These are phyloP conservation scores for Ogataea parapolymorpha DNA, from an alignment of 805 yeast species.

Conservation along the genomic window DNA sequence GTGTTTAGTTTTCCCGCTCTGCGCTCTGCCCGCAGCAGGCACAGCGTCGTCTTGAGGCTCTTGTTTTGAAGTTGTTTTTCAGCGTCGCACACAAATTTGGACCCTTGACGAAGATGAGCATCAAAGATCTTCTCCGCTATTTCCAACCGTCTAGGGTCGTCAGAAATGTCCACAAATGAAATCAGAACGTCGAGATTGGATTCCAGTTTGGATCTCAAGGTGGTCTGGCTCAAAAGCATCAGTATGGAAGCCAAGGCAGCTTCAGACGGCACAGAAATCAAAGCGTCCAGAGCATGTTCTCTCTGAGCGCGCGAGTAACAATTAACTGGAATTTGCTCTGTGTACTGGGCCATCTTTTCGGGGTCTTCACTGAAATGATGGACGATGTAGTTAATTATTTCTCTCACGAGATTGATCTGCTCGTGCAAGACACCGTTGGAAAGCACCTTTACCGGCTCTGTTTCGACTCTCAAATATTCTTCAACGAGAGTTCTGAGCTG, in stretches of 20 bases:
- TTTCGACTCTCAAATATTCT: constrained; percentile 25
- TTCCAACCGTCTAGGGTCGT: constrained; percentile 13
- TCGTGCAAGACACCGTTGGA: constrained; percentile 45
- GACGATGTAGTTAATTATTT: constrained; percentile 16
- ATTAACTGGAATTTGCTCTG: constrained; percentile 44
- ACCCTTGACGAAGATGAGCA: constrained; percentile 39
- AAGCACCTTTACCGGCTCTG: constrained; percentile 29
- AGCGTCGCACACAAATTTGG: constrained; percentile 30
- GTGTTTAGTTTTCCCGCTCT: constrained; percentile 4
- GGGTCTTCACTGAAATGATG: background rate
- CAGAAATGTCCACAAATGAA: constrained; percentile 10
- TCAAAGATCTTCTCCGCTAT: constrained; percentile 39
- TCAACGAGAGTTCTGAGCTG: constrained; percentile 31
- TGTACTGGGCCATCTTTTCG: background rate
- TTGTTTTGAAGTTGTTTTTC: constrained; percentile 2
- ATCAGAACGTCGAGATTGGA: constrained; percentile 15
- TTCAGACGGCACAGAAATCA: constrained; percentile 1
- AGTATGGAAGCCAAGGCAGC: constrained; percentile 20
- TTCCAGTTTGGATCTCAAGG: constrained; percentile 53
- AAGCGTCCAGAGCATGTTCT: constrained; percentile 28
- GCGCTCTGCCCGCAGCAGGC: constrained; percentile 9
- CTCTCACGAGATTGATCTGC: constrained; percentile 37
- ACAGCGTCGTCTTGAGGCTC: constrained; percentile 5
- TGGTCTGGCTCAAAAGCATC: constrained; percentile 47
- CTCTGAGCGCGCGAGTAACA: constrained; percentile 40